These are phyloP conservation scores for Pseudonectria buxi DNA, from an alignment of 2,329 filamentous ascomycete genomes.

Conservation along the genomic window DNA sequence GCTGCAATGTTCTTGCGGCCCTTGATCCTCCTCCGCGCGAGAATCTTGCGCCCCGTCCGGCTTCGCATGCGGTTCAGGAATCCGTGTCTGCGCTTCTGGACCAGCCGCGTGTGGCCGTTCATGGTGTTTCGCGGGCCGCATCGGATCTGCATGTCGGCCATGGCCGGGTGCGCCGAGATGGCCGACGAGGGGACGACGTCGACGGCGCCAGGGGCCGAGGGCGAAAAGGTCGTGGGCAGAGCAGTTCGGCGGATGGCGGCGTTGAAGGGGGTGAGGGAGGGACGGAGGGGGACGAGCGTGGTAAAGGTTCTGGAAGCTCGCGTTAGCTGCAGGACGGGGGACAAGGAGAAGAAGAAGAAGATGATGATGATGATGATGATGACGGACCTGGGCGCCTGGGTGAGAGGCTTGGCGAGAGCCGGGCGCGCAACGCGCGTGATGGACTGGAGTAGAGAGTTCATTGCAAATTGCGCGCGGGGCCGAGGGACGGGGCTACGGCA, in stretches of 20 bases:
- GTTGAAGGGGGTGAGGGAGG: conserved; percentile 32
- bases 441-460: conserved; percentile 22
- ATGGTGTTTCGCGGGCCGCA: conserved; percentile 54
- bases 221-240: conserved; percentile 25
- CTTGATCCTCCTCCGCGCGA: conserved; percentile 47
- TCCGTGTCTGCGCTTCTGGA: conserved; percentile 54
- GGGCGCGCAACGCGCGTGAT: conserved; percentile 27
- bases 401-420: conserved; percentile 16
- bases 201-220: conserved; percentile 20
- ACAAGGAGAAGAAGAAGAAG: background rate
- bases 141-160: conserved; percentile 46
- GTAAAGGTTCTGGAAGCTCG: conserved; percentile 35
- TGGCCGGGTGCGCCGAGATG: conserved; percentile 46
- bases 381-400: conserved; percentile 19
- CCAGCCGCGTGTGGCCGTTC: conserved; percentile 45
- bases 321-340: conserved; percentile 3
- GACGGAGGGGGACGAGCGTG: conserved; percentile 45
- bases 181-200: conserved; percentile 41
- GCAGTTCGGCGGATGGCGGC: conserved; percentile 25
- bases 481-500: conserved; percentile 9
- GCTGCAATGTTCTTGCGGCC: conserved; percentile 35
- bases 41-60: conserved; percentile 45
- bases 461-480: conserved; percentile 5
- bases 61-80: conserved; percentile 47
- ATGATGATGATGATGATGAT: background rate